Base-by-base conservation (phyloP, 1,284 basidiomycete species). In the Athelia sp. region DNA sequence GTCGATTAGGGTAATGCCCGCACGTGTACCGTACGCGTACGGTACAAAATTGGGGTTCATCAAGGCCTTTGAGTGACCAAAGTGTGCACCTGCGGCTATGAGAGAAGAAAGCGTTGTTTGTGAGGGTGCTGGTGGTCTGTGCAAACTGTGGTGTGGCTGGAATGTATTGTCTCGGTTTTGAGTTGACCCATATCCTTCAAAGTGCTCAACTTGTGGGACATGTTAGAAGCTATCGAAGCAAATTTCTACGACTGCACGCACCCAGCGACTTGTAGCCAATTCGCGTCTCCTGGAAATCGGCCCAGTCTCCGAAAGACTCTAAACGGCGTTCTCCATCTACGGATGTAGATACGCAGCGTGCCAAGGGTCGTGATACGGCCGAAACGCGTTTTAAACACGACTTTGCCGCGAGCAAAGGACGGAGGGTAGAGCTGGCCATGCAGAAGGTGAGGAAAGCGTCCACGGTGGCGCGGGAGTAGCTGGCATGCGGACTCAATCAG, bases 1-100 rank as follows among this genome's bases (percentile, higher is more conserved):
- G 69, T 99, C 94, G 65, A 99, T 98, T 65, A 98, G 81, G 46
- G 92, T 92, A 53, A 98, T 81, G 14, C 89, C 92, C 31, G 93
- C 83, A 48, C 97, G 90, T 21, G 82, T 84, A 52, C 96, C 97
- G 65, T 98, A 98, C 42, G 96, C 86, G 64, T 93, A 95, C n/a
- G 95, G 92, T 57, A 88, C 78, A 63, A 92, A 95, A 56, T 93
- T 85, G 17, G 90, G 86, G 65, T 91, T 86, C 74, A 96, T 87
- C 54, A 90, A 81, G 2, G 84, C 78, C 45, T 82, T 79, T 22
- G 87, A 78, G 65, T 99, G 96, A 3, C 97, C 97, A 42, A 99
- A 82, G 63, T 98, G 96, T 11, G 97, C 94, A 26, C 93, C 93
- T 6, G 94, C 78, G 1, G 97, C 94, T 38, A 98, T 74, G 51